These are phyloP conservation scores for Vitis hybrid DNA, from an alignment of 177 flowering plant species.

Conservation along the genomic window DNA sequence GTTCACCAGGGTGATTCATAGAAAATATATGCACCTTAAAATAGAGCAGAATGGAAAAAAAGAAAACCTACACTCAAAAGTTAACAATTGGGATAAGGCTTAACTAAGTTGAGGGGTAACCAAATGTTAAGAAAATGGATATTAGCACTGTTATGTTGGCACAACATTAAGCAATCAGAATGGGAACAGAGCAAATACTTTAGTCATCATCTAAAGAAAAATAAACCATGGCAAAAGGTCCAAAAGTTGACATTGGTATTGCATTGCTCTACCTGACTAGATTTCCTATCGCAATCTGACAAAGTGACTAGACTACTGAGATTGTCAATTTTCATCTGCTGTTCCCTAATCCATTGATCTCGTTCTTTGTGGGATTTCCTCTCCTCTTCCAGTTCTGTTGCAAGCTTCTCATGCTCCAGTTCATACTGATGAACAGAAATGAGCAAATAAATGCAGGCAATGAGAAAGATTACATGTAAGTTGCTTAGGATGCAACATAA, in stretches of 20 bases:
- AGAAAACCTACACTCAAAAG: neutral
- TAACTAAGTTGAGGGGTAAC: neutral
- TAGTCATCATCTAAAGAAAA: neutral
- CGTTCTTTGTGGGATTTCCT: constrained; percentile 78
- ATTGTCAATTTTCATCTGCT: constrained; percentile 67
- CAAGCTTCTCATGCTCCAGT: constrained; percentile 84
- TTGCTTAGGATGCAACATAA: neutral
- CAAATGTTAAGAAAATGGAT: neutral
- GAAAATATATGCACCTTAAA: neutral
- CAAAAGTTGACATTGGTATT: neutral
- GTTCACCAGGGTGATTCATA: neutral
- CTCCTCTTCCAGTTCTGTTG: constrained; percentile 85
- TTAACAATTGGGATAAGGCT: neutral
- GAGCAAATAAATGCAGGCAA: neutral
- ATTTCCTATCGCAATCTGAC: constrained; percentile 44
- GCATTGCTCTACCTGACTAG: constrained; percentile 37
- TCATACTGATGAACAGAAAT: constrained; percentile 58
- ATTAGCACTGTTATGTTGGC: neutral
- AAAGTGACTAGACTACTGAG: constrained; percentile 44
- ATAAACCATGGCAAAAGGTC: neutral
- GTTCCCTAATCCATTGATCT: constrained; percentile 62
- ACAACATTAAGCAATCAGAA: neutral
- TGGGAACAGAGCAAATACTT: neutral
- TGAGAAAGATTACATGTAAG: neutral
- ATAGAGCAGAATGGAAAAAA: neutral